phyloP scores from a whole-genome alignment of 2,329 filamentous ascomycete species.

The Colletotrichum chlorophyti region DNA sequence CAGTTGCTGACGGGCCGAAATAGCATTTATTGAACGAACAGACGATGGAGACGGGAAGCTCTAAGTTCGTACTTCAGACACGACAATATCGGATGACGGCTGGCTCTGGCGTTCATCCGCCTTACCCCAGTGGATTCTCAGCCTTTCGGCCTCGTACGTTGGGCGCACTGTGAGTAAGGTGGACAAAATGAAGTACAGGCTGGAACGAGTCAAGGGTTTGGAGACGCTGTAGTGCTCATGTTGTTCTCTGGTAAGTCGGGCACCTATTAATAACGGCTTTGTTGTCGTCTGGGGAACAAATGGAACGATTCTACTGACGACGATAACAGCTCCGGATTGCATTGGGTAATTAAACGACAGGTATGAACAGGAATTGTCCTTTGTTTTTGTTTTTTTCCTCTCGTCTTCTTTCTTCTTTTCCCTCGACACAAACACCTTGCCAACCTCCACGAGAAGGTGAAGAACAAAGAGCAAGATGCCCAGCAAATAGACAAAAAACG shows the following conservation, averaged over 20 bases:
- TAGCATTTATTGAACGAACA: slow-evolving; percentile 24
- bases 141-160: background rate
- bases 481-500: too few relatives aligned
- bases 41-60: slow-evolving; percentile 5
- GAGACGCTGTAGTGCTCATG: too few relatives aligned
- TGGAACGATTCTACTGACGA: too few relatives aligned
- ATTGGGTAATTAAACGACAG: too few relatives aligned
- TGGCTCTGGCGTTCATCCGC: slow-evolving; percentile 3
- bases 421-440: slow-evolving; percentile 15
- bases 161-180: background rate
- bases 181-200: slow-evolving; percentile 4
- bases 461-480: background rate
- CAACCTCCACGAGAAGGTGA: too few relatives aligned
- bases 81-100: slow-evolving; percentile 19
- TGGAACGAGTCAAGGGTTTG: background rate
- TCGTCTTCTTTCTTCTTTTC: too few relatives aligned
- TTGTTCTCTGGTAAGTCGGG: background rate
- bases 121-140: background rate
- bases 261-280: slow-evolving; percentile 16
- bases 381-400: too few relatives aligned
- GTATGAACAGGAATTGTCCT: too few relatives aligned
- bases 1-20: background rate
- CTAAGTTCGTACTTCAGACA: background rate
- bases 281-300: slow-evolving; percentile 22
- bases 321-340: too few relatives aligned